These are phyloP conservation scores for Plectosphaerella cucumerina DNA, from an alignment of 2,329 filamentous ascomycete genomes.

Conservation along the genomic window DNA sequence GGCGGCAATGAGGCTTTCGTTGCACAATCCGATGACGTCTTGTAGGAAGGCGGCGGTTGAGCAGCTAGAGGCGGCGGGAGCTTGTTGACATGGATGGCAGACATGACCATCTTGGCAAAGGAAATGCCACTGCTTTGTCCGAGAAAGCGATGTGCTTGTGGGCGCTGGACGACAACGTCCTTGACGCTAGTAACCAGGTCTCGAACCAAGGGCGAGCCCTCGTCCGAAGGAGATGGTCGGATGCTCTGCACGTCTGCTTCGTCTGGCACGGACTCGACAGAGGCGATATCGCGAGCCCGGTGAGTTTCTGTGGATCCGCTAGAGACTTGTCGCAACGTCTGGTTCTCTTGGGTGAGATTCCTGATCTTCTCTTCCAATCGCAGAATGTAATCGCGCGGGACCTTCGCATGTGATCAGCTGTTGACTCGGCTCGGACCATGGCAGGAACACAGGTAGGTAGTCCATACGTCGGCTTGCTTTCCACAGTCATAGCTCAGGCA, in stretches of 20 bases:
- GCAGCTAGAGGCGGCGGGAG: conserved; percentile 3
- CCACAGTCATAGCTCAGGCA: conserved; percentile 13
- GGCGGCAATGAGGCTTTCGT: conserved; percentile 22
- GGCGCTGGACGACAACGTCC: conserved; percentile 14
- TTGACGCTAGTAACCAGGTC: conserved; percentile 14
- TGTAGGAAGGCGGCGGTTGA: conserved; percentile 2
- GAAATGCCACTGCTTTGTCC: conserved; percentile 26
- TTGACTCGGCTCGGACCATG: too few species aligned
- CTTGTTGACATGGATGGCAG: conserved; percentile 17
- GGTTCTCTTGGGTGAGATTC: conserved; percentile 10
- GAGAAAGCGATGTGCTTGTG: conserved; percentile 22
- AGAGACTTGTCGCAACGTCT: conserved; percentile 6
- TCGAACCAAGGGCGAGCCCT: neutral
- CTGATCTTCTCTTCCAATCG: conserved; percentile 12
- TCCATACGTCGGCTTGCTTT: conserved; percentile 7
- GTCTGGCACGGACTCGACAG: conserved; percentile 5
- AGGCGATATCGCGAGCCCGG: conserved; percentile 2
- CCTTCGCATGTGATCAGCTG: conserved; percentile 1
- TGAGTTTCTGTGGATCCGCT: conserved; percentile 3
- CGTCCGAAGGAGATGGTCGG: conserved; percentile 6
- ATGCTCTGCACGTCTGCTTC: conserved; percentile 5
- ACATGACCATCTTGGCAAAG: conserved; percentile 26
- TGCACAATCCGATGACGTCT: neutral
- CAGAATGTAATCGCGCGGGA: conserved; percentile 13
- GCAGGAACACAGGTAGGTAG: neutral